phyloP scores from a whole-genome alignment of 192 early-diverging fungal species.

The Entophlyctis helioformis region DNA sequence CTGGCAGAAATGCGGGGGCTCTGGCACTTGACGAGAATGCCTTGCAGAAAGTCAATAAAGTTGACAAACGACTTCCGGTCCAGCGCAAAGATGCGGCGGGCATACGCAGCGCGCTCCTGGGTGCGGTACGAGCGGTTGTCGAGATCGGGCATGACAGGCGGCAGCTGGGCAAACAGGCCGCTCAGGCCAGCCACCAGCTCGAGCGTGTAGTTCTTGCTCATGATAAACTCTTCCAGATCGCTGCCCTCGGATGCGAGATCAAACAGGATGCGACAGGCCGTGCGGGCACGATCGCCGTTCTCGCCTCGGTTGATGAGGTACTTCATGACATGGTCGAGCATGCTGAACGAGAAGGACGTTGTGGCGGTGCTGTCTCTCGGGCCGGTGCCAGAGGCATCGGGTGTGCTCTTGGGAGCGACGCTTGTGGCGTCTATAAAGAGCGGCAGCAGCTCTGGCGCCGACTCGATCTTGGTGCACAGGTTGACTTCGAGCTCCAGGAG shows the following conservation, averaged over 20 bases:
- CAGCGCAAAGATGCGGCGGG: slow-evolving; percentile 45
- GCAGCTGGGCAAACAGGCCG: slow-evolving; percentile 82
- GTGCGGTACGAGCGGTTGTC: no score
- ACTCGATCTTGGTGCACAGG: no score
- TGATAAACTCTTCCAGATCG: slow-evolving; percentile 73
- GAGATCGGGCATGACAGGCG: slow-evolving; percentile 38
- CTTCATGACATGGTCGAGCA: slow-evolving; percentile 79
- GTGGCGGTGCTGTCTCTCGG: no score
- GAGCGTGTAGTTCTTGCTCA: slow-evolving; percentile 68
- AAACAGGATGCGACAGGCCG: slow-evolving; percentile 72
- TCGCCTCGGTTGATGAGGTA: slow-evolving; percentile 84
- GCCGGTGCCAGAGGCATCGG: no score
- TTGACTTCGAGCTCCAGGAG: no score
- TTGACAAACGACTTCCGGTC: slow-evolving; percentile 57
- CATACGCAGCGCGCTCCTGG: no score
- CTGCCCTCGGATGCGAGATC: slow-evolving; percentile 55
- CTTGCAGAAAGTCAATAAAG: slow-evolving; percentile 61
- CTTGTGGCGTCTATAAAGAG: no score
- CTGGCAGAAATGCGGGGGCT: slow-evolving; percentile 40
- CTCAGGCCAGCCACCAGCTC: slow-evolving; percentile 75
- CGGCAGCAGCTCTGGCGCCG: no score
- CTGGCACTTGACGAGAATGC: slow-evolving; percentile 59
- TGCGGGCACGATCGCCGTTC: slow-evolving; percentile 66
- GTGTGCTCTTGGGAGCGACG: no score
- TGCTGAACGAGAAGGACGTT: slow-evolving; percentile 74